A percentile compares a stretch with the other conserved stretches of the same genome.
Conservation (phyloP, 805 yeast species). For the Brettanomyces anomalus region DNA sequence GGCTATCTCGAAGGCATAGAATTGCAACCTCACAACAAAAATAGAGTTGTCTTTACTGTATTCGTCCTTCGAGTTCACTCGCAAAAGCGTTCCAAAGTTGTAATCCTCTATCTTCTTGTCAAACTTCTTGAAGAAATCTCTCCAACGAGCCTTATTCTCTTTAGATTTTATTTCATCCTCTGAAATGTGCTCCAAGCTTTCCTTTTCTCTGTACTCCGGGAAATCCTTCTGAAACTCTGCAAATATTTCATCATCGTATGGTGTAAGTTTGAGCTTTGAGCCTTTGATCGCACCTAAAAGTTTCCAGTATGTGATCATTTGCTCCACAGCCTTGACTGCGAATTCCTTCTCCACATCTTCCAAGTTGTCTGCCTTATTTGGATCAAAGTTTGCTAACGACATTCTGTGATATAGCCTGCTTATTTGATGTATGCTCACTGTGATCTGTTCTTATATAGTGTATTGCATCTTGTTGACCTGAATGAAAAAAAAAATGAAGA, state of each 20-base stretch:
- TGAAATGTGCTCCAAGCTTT: slow-evolving; percentile 43
- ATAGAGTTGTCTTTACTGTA: slow-evolving; percentile 79
- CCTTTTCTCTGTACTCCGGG: slow-evolving; percentile 76
- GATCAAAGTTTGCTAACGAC: slow-evolving; percentile 25
- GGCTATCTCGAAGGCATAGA: slow-evolving; percentile 88
- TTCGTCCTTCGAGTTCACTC: slow-evolving; percentile 63
- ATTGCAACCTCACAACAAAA: slow-evolving; percentile 88
- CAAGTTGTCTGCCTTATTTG: slow-evolving; percentile 88
- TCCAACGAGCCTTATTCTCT: slow-evolving; percentile 83
- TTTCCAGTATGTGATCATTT: slow-evolving; percentile 91
- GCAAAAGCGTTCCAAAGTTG: slow-evolving; percentile 89
- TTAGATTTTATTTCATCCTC: slow-evolving; percentile 81
- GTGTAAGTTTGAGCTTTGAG: slow-evolving; percentile 65
- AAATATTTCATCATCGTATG: slow-evolving; percentile 63
- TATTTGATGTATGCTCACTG: no score
- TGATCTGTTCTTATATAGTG: no score
- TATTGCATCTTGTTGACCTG: no score
- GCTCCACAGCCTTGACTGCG: slow-evolving; percentile 94
- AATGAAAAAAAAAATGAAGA: no score
- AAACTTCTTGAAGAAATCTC: slow-evolving; percentile 73
- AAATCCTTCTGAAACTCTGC: slow-evolving; percentile 54
- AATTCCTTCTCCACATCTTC: slow-evolving; percentile 97
- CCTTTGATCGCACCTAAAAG: slow-evolving; percentile 68
- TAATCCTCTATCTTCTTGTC: slow-evolving; percentile 78
- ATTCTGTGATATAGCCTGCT: no score